Base-by-base conservation (phyloP, 179 eudicot species). In the Actinidia chinensis region DNA sequence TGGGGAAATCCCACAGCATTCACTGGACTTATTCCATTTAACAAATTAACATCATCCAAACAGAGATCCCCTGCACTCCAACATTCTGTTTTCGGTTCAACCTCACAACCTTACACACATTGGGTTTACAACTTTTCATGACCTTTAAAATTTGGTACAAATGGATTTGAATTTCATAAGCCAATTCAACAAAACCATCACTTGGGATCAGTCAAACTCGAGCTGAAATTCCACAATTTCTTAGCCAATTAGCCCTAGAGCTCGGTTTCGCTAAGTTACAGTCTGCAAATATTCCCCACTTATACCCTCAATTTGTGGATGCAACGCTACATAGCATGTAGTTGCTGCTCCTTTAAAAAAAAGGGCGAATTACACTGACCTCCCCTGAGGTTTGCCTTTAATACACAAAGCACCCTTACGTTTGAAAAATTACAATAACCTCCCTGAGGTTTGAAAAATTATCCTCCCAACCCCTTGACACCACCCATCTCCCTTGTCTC, bases 211-310 rank as follows among this genome's bases (percentile, higher is more conserved):
- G 87, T 81, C 81, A 86, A 44, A 74, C 25, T 66, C 82, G 77
- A 59, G 75, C 91, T 86, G 73, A 83, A 84, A 33, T 88, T 84
- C 91, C 91, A 88, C 46, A 88, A 71, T 74, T 83, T 88, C 83
- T 84, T 86, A 2, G 86, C 88, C 79, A 86, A 42, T 43, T 72
- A 46, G 84, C 88, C 58, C 52, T 60, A 64, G 78, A 2, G 51
- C 72, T 81, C n/a, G 82, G 76, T 50, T 78, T 74, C 8, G 81
- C 73, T 22, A 81, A 25, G 55, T 86, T 86, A 65, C 85, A 80
- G 76, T 85, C 86, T 1, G 77, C 46, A 54, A 88, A 61, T 86
- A 88, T 77, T 86, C 75, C 2, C 91, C 91, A 4, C 71, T 84
- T 5, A 84, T 74, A 44, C 88, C 91, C 52, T 83, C 81, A 9